Evolutionary conservation across 2,329 filamentous ascomycete genomes (phyloP).

Genomic region (Gnomoniopsis smithogilvyi): DNA sequence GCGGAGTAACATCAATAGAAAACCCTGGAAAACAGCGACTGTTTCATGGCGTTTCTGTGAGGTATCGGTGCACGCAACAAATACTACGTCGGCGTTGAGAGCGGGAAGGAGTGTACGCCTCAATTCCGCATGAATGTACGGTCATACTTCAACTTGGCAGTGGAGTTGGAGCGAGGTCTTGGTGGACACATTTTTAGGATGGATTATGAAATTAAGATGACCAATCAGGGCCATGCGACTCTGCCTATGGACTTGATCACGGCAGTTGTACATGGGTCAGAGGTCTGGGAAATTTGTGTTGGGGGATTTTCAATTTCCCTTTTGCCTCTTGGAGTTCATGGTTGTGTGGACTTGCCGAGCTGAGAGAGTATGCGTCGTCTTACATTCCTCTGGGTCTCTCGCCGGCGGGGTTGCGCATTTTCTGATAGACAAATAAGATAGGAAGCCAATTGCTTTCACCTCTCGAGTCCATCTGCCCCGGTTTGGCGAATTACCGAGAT

Average conservation of each 20-base stretch:
- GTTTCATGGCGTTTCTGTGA: neutral
- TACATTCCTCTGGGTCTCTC: neutral
- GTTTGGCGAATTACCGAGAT: neutral
- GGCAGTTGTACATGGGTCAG: too few relatives aligned
- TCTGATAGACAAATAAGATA: neutral
- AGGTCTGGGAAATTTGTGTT: neutral
- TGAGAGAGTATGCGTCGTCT: neutral
- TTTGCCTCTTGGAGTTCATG: neutral
- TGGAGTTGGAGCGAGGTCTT: neutral
- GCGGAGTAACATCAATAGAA: neutral
- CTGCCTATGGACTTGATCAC: neutral
- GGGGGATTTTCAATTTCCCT: too few relatives aligned
- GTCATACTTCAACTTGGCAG: neutral
- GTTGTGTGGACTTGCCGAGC: neutral
- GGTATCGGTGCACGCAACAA: neutral
- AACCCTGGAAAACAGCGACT: neutral
- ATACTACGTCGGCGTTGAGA: neutral
- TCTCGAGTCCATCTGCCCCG: too few relatives aligned
- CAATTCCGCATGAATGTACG: neutral
- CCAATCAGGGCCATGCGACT: neutral
- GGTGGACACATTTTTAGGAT: neutral
- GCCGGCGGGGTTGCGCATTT: neutral
- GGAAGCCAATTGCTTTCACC: neutral
- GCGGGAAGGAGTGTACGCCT: neutral
- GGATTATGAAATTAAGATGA: neutral